Evolutionary conservation across 2,329 filamentous ascomycete genomes (phyloP).

Genomic region (Paecilomyces fulvus): DNA sequence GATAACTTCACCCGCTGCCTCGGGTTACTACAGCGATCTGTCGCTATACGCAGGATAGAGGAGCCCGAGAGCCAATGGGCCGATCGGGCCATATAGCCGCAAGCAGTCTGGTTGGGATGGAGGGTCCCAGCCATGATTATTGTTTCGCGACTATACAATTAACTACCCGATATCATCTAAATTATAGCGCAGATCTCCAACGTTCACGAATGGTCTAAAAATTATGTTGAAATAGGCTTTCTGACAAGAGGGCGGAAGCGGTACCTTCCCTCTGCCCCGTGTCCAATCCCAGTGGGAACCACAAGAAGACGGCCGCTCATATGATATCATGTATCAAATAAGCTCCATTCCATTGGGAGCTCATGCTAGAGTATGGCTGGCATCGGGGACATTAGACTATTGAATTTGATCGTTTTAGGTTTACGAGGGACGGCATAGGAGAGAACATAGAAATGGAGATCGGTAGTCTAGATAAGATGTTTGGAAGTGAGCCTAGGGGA

Average conservation of each 20-base stretch:
- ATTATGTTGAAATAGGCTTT: background rate
- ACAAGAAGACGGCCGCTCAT: background rate
- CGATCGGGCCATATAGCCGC: background rate
- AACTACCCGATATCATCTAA: too few relatives aligned
- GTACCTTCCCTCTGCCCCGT: background rate
- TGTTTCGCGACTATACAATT: too few relatives aligned
- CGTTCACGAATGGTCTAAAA: background rate
- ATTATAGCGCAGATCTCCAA: background rate
- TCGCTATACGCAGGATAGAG: background rate
- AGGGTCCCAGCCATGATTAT: background rate
- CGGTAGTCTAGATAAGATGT: background rate
- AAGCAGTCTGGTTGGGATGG: background rate
- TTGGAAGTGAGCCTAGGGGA: background rate
- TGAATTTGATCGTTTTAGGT: background rate
- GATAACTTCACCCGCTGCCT: background rate
- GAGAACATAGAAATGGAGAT: background rate
- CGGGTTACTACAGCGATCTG: background rate
- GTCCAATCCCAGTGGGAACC: background rate
- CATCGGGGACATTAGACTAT: background rate
- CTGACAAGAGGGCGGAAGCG: background rate
- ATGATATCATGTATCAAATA: background rate
- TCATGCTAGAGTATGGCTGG: background rate
- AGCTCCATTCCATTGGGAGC: background rate
- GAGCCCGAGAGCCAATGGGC: background rate
- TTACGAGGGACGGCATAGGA: background rate